phyloP scores from a whole-genome alignment of 129 eudicot genomes.

The sunflower (Helianthus annuus) region HanXRQr2.0-SUNRISE NC_035434.2:82476709-82477208 shows the following conservation, averaged over 20 bases:
- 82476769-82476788: too few species aligned
- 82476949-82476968: slow-evolving; percentile 74
- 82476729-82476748: too few species aligned
- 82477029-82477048: not conserved
- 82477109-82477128: not conserved
- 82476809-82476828: not conserved
- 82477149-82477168: slow-evolving; percentile 1
- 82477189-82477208: not conserved
- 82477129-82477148: slow-evolving; percentile 9
- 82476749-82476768: too few species aligned
- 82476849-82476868: slow-evolving; percentile 2
- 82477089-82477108: slow-evolving; percentile 4
- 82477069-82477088: not conserved
- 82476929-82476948: slow-evolving; percentile 77
- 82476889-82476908: slow-evolving; percentile 45
- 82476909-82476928: slow-evolving; percentile 97
- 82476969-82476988: slow-evolving; percentile 96
- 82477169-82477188: not conserved
- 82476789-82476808: too few species aligned
- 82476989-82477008: slow-evolving; percentile 76
- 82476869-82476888: slow-evolving; percentile 10
- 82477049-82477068: not conserved
- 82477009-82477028: slow-evolving; percentile 49
- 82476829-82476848: not conserved
- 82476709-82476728: too few species aligned